Evolutionary conservation across 2,329 filamentous ascomycete genomes (phyloP).

Genomic region (Fusarium sp.): DNA sequence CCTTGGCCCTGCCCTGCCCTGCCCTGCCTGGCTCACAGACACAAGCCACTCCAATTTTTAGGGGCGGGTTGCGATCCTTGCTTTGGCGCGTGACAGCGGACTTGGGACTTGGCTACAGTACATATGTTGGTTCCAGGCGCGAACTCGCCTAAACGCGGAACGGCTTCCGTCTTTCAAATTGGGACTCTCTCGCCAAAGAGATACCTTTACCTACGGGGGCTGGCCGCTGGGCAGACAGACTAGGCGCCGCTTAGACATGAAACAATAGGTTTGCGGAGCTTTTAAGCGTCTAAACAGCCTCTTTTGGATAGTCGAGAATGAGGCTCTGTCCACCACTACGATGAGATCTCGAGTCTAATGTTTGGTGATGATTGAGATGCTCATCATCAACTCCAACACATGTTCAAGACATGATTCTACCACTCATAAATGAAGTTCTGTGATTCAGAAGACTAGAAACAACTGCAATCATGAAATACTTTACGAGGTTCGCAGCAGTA

Average conservation of each 20-base stretch:
- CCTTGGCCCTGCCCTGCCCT: slow-evolving; percentile 28
- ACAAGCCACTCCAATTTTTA: slow-evolving; percentile 20
- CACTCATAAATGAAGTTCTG: background rate
- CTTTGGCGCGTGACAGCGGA: slow-evolving; percentile 44
- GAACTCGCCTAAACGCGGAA: slow-evolving; percentile 48
- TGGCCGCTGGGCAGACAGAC: slow-evolving; percentile 2
- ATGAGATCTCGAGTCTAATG: background rate
- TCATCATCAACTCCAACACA: background rate
- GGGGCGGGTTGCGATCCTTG: slow-evolving; percentile 32
- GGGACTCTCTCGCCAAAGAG: slow-evolving; percentile 7
- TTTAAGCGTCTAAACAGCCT: slow-evolving; percentile 5
- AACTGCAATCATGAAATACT: background rate
- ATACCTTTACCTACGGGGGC: background rate
- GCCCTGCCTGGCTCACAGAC: slow-evolving; percentile 20
- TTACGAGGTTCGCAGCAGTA: background rate
- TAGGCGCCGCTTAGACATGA: slow-evolving; percentile 31
- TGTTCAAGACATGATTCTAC: background rate
- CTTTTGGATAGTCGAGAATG: background rate
- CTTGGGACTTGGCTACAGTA: slow-evolving; percentile 13
- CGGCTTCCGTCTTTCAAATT: slow-evolving; percentile 25
- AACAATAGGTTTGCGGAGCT: slow-evolving; percentile 21
- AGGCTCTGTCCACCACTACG: background rate
- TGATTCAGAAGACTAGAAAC: background rate
- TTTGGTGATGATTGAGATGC: background rate
- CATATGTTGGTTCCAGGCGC: slow-evolving; percentile 23